Evolutionary conservation across 176 grass and related monocot genomes (phyloP).

Genomic region (Cenchrus fungigraminus): DNA sequence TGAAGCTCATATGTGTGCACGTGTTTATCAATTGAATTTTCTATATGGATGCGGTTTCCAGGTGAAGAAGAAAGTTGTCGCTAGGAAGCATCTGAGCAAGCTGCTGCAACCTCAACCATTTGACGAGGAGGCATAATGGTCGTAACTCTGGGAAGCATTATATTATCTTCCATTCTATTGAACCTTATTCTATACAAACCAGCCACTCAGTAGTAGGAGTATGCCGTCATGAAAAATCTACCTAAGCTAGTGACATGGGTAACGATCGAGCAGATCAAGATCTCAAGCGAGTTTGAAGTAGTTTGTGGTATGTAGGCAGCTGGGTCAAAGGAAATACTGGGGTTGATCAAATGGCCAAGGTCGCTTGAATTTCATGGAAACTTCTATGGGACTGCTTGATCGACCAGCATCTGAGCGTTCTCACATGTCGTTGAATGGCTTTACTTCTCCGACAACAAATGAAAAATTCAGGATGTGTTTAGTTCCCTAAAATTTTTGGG

Average conservation of each 20-base stretch:
- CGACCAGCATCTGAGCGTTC: slow-evolving; percentile 26
- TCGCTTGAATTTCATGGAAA: slow-evolving; percentile 25
- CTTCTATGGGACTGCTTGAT: neutral
- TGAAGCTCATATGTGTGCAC: too few relatives aligned
- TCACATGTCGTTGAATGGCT: slow-evolving; percentile 17
- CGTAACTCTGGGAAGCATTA: too few relatives aligned
- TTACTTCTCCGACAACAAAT: too few relatives aligned
- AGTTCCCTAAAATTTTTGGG: too few relatives aligned
- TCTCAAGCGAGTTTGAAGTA: neutral
- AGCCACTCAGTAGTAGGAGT: neutral
- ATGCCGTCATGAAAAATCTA: neutral
- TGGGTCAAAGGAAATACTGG: slow-evolving; percentile 18
- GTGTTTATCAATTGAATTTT: too few relatives aligned
- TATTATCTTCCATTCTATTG: too few relatives aligned
- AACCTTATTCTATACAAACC: too few relatives aligned
- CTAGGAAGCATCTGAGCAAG: too few relatives aligned
- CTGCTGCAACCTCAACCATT: too few relatives aligned
- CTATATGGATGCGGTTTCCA: too few relatives aligned
- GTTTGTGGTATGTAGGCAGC: neutral
- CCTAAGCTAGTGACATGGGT: neutral
- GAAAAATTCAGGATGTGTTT: neutral
- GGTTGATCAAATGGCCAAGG: slow-evolving; percentile 18
- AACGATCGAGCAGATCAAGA: neutral
- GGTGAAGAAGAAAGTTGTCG: too few relatives aligned
- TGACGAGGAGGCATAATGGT: too few relatives aligned